Evolutionary conservation across 1,139 yeast genomes (phyloP).

Genomic region (Nadsonia starkeyi-henricii): DNA sequence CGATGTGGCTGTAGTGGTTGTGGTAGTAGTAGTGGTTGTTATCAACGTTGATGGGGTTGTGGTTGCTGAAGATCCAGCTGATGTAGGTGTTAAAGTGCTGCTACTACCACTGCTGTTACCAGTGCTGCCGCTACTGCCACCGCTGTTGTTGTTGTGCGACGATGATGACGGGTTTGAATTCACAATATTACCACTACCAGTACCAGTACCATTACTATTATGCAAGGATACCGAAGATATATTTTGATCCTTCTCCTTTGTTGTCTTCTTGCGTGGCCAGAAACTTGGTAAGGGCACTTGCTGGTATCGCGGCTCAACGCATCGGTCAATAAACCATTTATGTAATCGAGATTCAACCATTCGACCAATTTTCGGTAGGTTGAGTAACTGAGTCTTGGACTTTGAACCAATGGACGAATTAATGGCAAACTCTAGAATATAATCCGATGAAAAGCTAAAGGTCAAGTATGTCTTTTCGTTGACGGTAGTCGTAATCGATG

Average conservation of each 20-base stretch:
- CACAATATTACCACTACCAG: too few species aligned
- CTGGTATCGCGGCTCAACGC: conserved; percentile 88
- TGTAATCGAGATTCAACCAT: conserved; percentile 69
- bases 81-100: background rate
- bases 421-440: conserved; percentile 70
- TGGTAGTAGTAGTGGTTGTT: background rate
- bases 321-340: conserved; percentile 83
- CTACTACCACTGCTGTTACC: background rate
- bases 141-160: background rate
- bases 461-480: conserved; percentile 53
- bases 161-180: too few species aligned
- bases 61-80: background rate
- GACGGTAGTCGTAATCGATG: conserved; percentile 17
- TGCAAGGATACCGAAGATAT: background rate
- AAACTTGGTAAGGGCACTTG: conserved; percentile 70
- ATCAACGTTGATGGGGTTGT: background rate
- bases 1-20: background rate
- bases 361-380: conserved; percentile 82
- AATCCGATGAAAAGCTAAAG: conserved; percentile 85
- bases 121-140: background rate
- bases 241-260: conserved; percentile 17
- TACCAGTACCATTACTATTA: too few species aligned
- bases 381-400: conserved; percentile 59
- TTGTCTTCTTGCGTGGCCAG: conserved; percentile 79
- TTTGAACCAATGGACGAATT: conserved; percentile 84